A percentile compares a stretch with the other conserved stretches of the same genome.
phyloP scores from a whole-genome alignment of 768 basidiomycete species.

The Phlebiopsis gigantea region DNA sequence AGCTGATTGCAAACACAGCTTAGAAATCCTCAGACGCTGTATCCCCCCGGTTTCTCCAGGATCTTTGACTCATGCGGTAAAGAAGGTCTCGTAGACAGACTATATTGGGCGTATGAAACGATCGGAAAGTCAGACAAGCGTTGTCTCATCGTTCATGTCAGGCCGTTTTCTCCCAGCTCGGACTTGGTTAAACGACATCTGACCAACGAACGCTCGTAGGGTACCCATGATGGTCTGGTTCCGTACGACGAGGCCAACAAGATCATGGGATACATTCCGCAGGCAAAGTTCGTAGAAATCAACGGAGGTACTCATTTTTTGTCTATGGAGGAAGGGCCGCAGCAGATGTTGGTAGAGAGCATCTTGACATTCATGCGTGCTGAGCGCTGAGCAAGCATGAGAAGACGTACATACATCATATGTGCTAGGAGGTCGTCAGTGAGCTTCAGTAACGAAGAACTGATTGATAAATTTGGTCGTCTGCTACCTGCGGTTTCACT shows the following conservation, averaged over 20 bases:
- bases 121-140: neutral
- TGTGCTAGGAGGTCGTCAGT: no score
- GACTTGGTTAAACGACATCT: neutral
- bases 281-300: constrained; percentile 40
- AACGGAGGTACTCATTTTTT: constrained; percentile 50
- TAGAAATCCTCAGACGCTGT: neutral
- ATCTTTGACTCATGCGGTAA: neutral
- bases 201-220: constrained; percentile 39
- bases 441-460: no score
- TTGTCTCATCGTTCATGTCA: neutral
- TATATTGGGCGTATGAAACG: neutral
- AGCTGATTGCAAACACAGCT: neutral
- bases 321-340: constrained; percentile 14
- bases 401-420: no score
- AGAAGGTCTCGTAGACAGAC: no score
- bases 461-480: no score
- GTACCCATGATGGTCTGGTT: constrained; percentile 54
- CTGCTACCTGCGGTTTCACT: neutral
- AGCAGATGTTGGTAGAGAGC: constrained; percentile 15
- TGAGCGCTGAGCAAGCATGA: no score
- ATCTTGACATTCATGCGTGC: constrained; percentile 17
- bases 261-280: constrained; percentile 43
- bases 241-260: constrained; percentile 44
- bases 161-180: neutral
- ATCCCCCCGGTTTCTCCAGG: neutral